Conservation (phyloP, 2,329 filamentous ascomycete genomes). For the Ambrosiella cleistominuta region DNA sequence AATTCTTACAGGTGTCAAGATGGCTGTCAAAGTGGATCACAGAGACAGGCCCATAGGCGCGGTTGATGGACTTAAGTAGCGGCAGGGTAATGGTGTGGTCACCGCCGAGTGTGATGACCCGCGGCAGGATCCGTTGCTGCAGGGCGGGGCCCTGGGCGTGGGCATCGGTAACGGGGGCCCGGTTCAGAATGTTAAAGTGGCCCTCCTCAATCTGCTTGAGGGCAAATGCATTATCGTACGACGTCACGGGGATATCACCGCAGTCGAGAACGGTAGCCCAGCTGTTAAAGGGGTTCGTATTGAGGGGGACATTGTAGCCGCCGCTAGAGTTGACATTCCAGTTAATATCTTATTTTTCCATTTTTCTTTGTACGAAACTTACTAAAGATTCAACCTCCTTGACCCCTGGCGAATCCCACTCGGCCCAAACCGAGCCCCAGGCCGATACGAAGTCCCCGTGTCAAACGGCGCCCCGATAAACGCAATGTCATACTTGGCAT, state of each 20-base stretch:
- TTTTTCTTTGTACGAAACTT: conserved; percentile 22
- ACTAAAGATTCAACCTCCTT: conserved; percentile 74
- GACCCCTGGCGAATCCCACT: conserved; percentile 76
- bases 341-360: not conserved
- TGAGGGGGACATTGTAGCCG: conserved; percentile 69
- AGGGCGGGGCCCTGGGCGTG: conserved; percentile 49
- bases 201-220: conserved; percentile 75
- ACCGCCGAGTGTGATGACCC: conserved; percentile 59
- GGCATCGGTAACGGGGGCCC: conserved; percentile 51
- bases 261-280: conserved; percentile 71
- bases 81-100: conserved; percentile 47
- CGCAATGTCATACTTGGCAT: conserved; percentile 65
- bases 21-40: conserved; percentile 48
- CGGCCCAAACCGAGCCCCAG: conserved; percentile 69
- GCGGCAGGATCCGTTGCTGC: conserved; percentile 57
- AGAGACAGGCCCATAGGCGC: conserved; percentile 40
- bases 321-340: conserved; percentile 33
- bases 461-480: conserved; percentile 77
- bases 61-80: conserved; percentile 40
- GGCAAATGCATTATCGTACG: conserved; percentile 71
- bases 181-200: conserved; percentile 57
- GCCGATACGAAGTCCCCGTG: conserved; percentile 70
- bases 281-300: conserved; percentile 63
- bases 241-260: conserved; percentile 71
- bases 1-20: conserved; percentile 45